Evolutionary conservation across 148 eudicot genomes (phyloP), one percentile per base, ranked within the genome.

Genomic region (Silene latifolia): DNA sequence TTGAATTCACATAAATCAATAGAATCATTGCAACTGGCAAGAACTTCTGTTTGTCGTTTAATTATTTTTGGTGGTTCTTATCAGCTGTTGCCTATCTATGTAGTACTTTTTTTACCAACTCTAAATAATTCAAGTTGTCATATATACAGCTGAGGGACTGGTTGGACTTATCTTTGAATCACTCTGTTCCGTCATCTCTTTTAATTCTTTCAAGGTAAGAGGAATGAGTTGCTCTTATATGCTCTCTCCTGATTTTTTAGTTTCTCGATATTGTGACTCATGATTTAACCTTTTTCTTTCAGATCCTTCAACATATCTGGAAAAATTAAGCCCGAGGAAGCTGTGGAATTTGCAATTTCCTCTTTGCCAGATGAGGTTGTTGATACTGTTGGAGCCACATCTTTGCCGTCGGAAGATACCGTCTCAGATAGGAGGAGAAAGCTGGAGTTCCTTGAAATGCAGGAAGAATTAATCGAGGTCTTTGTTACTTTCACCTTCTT

Each of bases 281-380:
- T 62, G 68, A 46, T 24, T 25, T 24, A 63, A 4, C 20, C 62
- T 24, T 53, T 70, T 74, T 67, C 77, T 51, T 54, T 57, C 85
- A 91, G 96, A 81, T 87, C 96, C 77, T 91, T 91, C 74, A 84
- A 82, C 19, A 86, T 90, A 32, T 87, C 88, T 44, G 96, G 93
- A 39, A 91, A 79, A 82, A 68, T 89, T 74, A 84, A 75, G 77
- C 93, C 85, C 21, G 91, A 91, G 73, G 97, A 91, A 84, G 93
- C 91, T 63, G 89, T 91, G 72, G 83, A 84, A 73, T 89, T 87
- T 75, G 88, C 96, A 73, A 66, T 91, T 74, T 86, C 89, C 53
- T 91, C 97, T 3, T 86, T 91, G 83, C 97, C 93, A 32, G 97
- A 91, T 82, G 93, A 91, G 82, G 93, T 89, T 75, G 89, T 91